phyloP scores from a whole-genome alignment of 2,329 filamentous ascomycete species.

The Penicillium concentricum region DNA sequence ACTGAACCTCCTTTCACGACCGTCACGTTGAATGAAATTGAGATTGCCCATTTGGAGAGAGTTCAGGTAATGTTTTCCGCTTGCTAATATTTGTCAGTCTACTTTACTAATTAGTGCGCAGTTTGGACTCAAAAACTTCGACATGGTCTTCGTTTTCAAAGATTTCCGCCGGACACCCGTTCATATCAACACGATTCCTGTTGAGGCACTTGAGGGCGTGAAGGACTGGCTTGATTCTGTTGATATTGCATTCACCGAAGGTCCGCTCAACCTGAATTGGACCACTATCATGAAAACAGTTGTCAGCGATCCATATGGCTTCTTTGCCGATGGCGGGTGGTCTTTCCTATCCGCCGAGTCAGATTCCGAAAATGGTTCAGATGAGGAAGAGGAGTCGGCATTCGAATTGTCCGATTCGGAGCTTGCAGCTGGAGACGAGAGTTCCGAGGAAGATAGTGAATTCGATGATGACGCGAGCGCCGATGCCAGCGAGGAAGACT shows the following conservation, averaged over 20 bases:
- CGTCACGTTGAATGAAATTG: conserved; percentile 90
- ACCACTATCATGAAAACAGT: conserved; percentile 99
- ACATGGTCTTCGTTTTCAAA: conserved; percentile 97
- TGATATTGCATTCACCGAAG: conserved; percentile 91
- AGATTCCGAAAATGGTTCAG: conserved; percentile 74
- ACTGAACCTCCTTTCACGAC: conserved; percentile 97
- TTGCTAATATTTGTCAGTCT: background rate
- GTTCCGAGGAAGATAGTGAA: conserved; percentile 84
- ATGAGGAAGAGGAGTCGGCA: conserved; percentile 82
- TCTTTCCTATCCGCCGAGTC: conserved; percentile 84
- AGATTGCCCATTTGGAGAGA: conserved; percentile 92
- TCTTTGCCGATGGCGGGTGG: conserved; percentile 96
- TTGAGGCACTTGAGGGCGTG: conserved; percentile 89
- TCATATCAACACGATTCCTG: conserved; percentile 97
- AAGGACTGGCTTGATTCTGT: conserved; percentile 98
- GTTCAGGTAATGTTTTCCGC: conserved; percentile 57
- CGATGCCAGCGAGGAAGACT: conserved; percentile 62
- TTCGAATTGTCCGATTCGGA: conserved; percentile 91
- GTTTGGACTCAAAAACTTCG: conserved; percentile 98
- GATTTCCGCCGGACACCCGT: conserved; percentile 88
- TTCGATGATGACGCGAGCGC: conserved; percentile 91
- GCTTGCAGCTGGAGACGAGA: conserved; percentile 68
- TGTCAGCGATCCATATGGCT: conserved; percentile 85
- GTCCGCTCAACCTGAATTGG: conserved; percentile 97
- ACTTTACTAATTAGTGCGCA: conserved; percentile 44